Conservation (phyloP, 225 moss, liverwort and hornwort species). For the Lunularia cruciata region DNA sequence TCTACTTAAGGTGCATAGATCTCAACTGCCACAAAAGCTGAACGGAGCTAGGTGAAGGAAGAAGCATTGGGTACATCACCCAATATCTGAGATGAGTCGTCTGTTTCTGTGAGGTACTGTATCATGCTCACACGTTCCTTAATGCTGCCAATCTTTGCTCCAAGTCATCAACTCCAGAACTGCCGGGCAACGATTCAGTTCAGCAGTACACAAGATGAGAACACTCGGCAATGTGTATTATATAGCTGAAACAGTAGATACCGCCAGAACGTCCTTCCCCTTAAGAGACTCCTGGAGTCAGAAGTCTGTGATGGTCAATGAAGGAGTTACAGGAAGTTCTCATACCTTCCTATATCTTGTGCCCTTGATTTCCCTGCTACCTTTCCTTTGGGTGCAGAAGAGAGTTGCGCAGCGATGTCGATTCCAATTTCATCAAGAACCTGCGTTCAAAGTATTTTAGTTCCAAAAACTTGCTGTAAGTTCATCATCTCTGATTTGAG, state of each 20-base stretch:
- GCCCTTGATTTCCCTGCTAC: slow-evolving; percentile 67
- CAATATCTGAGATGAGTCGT: neutral
- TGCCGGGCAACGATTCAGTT: slow-evolving; percentile 41
- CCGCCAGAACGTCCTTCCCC: too few relatives aligned
- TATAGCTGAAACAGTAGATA: too few relatives aligned
- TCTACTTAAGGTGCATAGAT: slow-evolving; percentile 16
- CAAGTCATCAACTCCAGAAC: slow-evolving; percentile 81
- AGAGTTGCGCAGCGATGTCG: slow-evolving; percentile 86
- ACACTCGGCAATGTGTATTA: slow-evolving; percentile 1
- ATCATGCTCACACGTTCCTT: slow-evolving; percentile 57
- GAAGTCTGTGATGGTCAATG: too few relatives aligned
- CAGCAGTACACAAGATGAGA: slow-evolving; percentile 5
- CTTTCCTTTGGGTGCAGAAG: slow-evolving; percentile 83
- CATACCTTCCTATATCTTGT: slow-evolving; percentile 78
- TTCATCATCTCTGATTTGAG: too few relatives aligned
- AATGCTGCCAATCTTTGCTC: slow-evolving; percentile 88
- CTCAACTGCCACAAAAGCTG: slow-evolving; percentile 4
- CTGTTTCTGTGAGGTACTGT: neutral
- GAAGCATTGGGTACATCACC: slow-evolving; percentile 7
- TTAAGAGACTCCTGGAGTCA: too few relatives aligned
- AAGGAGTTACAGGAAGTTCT: neutral
- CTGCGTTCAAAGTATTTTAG: slow-evolving; percentile 30
- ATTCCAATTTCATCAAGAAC: slow-evolving; percentile 97
- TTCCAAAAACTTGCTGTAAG: neutral
- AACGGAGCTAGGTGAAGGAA: neutral